Conservation (phyloP, 2,329 filamentous ascomycete species). For the Curvularia eragrostidis region DNA sequence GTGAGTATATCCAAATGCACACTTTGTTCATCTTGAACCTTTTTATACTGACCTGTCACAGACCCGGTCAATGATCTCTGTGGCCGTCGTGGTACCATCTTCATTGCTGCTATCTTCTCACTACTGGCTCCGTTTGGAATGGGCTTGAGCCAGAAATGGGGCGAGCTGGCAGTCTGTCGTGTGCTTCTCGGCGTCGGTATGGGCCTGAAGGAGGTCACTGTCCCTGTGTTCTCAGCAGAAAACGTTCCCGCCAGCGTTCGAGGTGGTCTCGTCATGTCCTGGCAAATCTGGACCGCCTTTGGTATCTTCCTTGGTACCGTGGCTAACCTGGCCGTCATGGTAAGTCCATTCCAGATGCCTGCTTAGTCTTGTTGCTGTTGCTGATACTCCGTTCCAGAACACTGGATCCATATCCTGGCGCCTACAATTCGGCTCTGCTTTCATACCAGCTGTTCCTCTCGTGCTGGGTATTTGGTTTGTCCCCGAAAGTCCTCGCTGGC, state of each 20-base stretch:
- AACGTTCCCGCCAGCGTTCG: slow-evolving; percentile 57
- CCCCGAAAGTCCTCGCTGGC: slow-evolving; percentile 51
- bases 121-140: slow-evolving; percentile 47
- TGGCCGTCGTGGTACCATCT: slow-evolving; percentile 45
- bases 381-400: slow-evolving; percentile 23
- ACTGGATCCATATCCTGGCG: slow-evolving; percentile 49
- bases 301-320: slow-evolving; percentile 56
- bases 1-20: slow-evolving; percentile 6
- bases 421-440: slow-evolving; percentile 50
- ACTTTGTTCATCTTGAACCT: not conserved
- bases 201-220: slow-evolving; percentile 55
- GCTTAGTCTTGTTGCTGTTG: no score
- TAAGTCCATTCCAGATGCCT: not conserved
- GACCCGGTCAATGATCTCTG: slow-evolving; percentile 42
- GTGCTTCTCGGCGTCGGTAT: slow-evolving; percentile 51
- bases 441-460: slow-evolving; percentile 50
- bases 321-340: slow-evolving; percentile 51
- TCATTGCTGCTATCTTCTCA: slow-evolving; percentile 45
- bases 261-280: slow-evolving; percentile 57
- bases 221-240: slow-evolving; percentile 57
- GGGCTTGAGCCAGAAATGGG: slow-evolving; percentile 48
- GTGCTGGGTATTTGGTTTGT: slow-evolving; percentile 52
- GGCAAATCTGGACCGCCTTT: slow-evolving; percentile 55
- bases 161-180: slow-evolving; percentile 50
- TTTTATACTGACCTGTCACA: not conserved